These are phyloP conservation scores for Dispira simplex DNA, from an alignment of 192 early-diverging fungal species.

Conservation along the genomic window DNA sequence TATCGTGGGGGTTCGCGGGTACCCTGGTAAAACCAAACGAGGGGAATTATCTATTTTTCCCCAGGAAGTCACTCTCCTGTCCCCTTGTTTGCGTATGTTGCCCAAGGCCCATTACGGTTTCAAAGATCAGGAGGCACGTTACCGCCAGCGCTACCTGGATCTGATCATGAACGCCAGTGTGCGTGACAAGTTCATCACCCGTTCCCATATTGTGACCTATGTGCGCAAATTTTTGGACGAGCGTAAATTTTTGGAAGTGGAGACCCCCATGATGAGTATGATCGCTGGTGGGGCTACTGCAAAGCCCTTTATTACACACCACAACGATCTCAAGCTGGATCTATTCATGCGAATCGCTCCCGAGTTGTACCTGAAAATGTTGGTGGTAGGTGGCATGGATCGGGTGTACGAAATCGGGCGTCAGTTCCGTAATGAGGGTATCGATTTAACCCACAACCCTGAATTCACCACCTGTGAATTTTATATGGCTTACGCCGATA, in stretches of 20 bases:
- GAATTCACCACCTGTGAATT: slow-evolving; percentile 99
- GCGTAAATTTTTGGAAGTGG: slow-evolving; percentile 94
- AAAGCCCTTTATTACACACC: slow-evolving; percentile 97
- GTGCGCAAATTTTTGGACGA: slow-evolving; percentile 89
- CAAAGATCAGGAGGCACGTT: slow-evolving; percentile 93
- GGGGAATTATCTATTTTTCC: slow-evolving; percentile 96
- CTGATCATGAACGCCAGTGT: slow-evolving; percentile 97
- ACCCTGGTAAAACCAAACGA: slow-evolving; percentile 80
- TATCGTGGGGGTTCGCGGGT: slow-evolving; percentile 85
- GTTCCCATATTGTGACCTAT: slow-evolving; percentile 92
- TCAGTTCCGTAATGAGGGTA: slow-evolving; percentile 98
- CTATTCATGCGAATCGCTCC: slow-evolving; percentile 98
- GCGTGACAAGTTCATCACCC: slow-evolving; percentile 84
- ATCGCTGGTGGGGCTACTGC: slow-evolving; percentile 97
- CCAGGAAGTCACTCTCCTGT: slow-evolving; percentile 66
- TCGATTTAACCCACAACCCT: slow-evolving; percentile 98
- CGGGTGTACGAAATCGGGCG: slow-evolving; percentile 98
- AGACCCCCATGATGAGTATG: slow-evolving; percentile 99
- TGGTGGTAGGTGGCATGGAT: slow-evolving; percentile 95
- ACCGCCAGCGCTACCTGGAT: slow-evolving; percentile 96
- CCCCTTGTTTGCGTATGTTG: slow-evolving; percentile 91
- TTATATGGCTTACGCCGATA: slow-evolving; percentile 99
- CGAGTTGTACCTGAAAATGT: slow-evolving; percentile 95
- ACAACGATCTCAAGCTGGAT: slow-evolving; percentile 98
- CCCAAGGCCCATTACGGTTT: slow-evolving; percentile 92